Base-by-base conservation (phyloP, 2,329 filamentous ascomycete species). In the Fusarium graminum region DNA sequence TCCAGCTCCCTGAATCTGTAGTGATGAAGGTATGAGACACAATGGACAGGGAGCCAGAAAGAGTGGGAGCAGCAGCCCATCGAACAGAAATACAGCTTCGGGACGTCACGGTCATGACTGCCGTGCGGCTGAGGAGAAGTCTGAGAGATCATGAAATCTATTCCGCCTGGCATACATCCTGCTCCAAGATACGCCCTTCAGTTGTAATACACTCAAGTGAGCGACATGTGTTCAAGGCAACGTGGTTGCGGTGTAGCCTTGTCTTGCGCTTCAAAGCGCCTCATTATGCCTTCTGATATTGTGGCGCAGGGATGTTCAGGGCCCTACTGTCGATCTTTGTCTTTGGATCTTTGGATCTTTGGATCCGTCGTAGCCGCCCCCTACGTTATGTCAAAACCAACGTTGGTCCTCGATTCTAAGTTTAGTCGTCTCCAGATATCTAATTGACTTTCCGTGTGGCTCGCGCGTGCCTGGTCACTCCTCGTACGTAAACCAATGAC, bases 371-470 rank as follows among this genome's bases (percentile, higher is more conserved):
- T 32, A 44, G 50, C 40, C 32, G 49, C 54, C 49, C 22, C 6
- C 32, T n/a, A 43, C 30, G 32, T 9, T 19, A 44, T 61, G 30
- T 40, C 44, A 60, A 59, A 54, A 53, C 41, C 50, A 54, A 57
- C 17, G 47, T 59, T 54, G 12, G 36, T 63, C 25, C 50, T 61
- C 26, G 44, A 29, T 64, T 64, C 60, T 62, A 64, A 68, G 63
- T 68, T 69, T 66, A 58, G 65, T 49, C 29, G 19, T 40, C 52
- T 43, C 42, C 46, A 29, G 28, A 26, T 52, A 17, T 29, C 26
- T 39, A 52, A 52, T 65, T 65, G 56, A 53, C 59, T 68, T 56
- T 64, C 50, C 32, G 42, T 13, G 41, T 68, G 55, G 69, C 62
- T 69, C 59, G 67, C 65, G 67, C 62, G 52, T 53, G 46, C 22